Evolutionary conservation across 2,329 filamentous ascomycete species (phyloP).

Genomic region (Xylaria sp.): DNA sequence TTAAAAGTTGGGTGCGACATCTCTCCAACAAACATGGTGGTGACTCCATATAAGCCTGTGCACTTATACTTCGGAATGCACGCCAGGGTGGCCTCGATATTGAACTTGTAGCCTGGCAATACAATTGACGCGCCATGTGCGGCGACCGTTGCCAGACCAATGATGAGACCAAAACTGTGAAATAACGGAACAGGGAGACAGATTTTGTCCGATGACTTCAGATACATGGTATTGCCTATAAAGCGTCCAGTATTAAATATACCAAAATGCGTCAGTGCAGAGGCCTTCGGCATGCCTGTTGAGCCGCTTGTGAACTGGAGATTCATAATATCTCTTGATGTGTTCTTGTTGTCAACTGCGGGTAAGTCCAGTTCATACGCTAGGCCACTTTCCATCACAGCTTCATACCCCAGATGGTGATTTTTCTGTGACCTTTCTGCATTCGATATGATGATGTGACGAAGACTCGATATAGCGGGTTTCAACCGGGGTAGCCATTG

Average conservation of each 20-base stretch:
- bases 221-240: background rate
- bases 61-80: background rate
- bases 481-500: background rate
- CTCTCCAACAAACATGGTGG: background rate
- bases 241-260: constrained; percentile 1
- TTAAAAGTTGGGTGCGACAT: background rate
- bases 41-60: background rate
- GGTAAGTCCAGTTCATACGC: background rate
- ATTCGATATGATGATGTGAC: background rate
- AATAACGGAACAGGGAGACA: constrained; percentile 2
- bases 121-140: background rate
- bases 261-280: background rate
- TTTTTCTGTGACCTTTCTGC: background rate
- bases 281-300: background rate
- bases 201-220: background rate
- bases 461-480: background rate
- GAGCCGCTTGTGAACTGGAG: background rate
- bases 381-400: background rate
- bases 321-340: background rate
- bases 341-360: background rate
- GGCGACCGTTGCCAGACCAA: background rate
- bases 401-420: background rate
- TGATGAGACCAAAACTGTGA: background rate
- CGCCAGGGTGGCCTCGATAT: background rate
- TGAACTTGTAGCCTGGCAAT: constrained; percentile 1